Percentiles rank a stretch among this genome's conserved stretches.
Conservation (phyloP, 257 asterid genomes). For the Solanum acaule region DNA sequence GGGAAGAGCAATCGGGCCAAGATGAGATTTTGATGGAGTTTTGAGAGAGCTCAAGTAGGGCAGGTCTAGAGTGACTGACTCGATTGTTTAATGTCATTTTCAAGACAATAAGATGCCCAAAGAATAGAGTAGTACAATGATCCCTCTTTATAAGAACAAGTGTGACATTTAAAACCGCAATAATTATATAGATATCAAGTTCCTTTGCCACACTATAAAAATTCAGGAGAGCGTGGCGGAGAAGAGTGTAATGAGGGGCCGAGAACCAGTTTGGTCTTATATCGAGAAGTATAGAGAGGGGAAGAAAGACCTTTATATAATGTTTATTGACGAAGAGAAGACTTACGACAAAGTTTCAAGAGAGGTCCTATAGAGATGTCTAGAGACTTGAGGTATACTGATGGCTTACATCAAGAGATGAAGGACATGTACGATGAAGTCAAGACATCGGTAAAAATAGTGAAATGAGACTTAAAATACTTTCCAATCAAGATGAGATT, state of each 20-base stretch:
- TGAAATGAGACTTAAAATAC: background rate
- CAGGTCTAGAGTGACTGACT: background rate
- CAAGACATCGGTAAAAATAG: background rate
- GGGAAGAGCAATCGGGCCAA: no score
- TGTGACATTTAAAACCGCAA: background rate
- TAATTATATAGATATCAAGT: background rate
- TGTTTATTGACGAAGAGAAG: background rate
- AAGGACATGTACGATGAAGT: background rate
- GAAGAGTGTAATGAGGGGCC: background rate
- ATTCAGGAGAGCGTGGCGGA: background rate
- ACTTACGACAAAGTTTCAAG: background rate
- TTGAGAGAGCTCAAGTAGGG: background rate
- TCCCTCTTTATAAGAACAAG: background rate
- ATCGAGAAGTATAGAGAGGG: no score
- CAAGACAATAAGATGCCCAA: background rate
- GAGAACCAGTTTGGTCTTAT: background rate
- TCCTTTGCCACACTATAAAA: background rate
- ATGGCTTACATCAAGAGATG: background rate
- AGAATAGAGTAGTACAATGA: background rate
- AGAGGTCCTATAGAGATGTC: background rate
- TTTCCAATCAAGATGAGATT: background rate
- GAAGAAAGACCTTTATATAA: background rate
- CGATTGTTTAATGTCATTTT: background rate
- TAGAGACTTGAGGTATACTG: background rate
- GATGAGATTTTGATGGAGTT: background rate